Evolutionary conservation across 2,329 filamentous ascomycete genomes (phyloP), one percentile per base, ranked within the genome.

Genomic region (Knoxdaviesia capensis): DNA sequence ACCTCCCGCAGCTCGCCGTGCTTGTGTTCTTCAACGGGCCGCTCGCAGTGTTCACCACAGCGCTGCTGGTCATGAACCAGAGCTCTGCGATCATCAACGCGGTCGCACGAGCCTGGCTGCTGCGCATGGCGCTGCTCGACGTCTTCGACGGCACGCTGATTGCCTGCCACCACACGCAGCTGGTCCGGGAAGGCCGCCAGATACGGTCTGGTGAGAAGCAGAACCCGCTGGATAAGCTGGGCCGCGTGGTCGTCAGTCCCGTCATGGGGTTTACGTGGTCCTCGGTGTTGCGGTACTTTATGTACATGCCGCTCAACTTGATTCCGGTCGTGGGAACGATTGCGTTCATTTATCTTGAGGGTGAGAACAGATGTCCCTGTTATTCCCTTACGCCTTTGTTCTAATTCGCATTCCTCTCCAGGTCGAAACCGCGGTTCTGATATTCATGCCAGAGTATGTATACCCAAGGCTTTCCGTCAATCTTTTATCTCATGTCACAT

Each of bases 261-360:
- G 74, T 77, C 48, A 59, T 65, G 28, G 65, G 64, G 47, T 73
- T 72, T 50, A 68, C 66, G 31, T 65, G 66, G 31, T 72, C 65
- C 51, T 75, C 78, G 6, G 59, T 94, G 38, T 62, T 94, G 35
- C 68, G 83, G 46, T 88, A 88, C 52, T 55, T 93, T 48, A 72
- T 94, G 61, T 90, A 92, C 55, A 66, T 94, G 36, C 87, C 88
- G 7, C 68, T 96, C 46, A 96, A 94, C 62, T 86, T 94, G 55
- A 86, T 96, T 41, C 88, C 88, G 0, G 69, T 94, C 1, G 73
- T 94, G 11, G 88, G 88, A 5, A 41, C 44, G 7, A 39, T n/a
- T n/a, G n/a, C n/a, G n/a, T n/a, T n/a, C n/a, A n/a, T n/a, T n/a
- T n/a, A n/a, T n/a, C n/a, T n/a, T n/a, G n/a, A n/a, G n/a, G n/a